phyloP scores from a whole-genome alignment of 2,329 filamentous ascomycete genomes.

The Tricladium varicosporioides region DNA sequence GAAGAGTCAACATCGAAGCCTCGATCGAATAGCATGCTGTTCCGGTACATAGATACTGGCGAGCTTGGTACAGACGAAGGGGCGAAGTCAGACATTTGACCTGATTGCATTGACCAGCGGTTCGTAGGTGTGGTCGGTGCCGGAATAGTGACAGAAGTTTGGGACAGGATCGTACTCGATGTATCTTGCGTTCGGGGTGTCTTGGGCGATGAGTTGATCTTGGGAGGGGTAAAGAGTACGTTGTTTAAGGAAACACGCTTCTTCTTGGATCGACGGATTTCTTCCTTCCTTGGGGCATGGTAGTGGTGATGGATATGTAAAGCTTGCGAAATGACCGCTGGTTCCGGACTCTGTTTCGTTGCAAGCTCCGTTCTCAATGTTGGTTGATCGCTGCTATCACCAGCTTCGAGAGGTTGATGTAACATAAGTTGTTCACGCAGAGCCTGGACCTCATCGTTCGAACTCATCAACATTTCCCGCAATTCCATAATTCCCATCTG shows the following conservation, averaged over 20 bases:
- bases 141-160: slow-evolving; percentile 51
- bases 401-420: slow-evolving; percentile 65
- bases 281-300: slow-evolving; percentile 65
- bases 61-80: slow-evolving; percentile 78
- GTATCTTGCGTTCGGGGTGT: slow-evolving; percentile 41
- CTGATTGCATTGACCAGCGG: slow-evolving; percentile 65
- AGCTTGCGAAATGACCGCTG: slow-evolving; percentile 59
- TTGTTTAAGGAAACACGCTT: slow-evolving; percentile 64
- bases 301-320: slow-evolving; percentile 95
- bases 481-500: slow-evolving; percentile 91
- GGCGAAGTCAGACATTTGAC: slow-evolving; percentile 60
- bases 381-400: slow-evolving; percentile 38
- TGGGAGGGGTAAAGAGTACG: slow-evolving; percentile 57
- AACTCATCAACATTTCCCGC: slow-evolving; percentile 83
- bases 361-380: slow-evolving; percentile 73
- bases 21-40: slow-evolving; percentile 76
- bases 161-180: slow-evolving; percentile 40
- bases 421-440: slow-evolving; percentile 77
- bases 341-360: slow-evolving; percentile 39
- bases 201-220: slow-evolving; percentile 34
- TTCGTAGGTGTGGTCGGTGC: slow-evolving; percentile 44
- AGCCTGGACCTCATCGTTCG: slow-evolving; percentile 89
- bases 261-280: slow-evolving; percentile 66
- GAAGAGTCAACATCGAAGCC: slow-evolving; percentile 62
- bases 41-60: slow-evolving; percentile 70